Percentiles rank a stretch among this genome's conserved stretches.
phyloP scores from a whole-genome alignment of 1,284 basidiomycete species.

The Heterobasidion occidentale region DNA sequence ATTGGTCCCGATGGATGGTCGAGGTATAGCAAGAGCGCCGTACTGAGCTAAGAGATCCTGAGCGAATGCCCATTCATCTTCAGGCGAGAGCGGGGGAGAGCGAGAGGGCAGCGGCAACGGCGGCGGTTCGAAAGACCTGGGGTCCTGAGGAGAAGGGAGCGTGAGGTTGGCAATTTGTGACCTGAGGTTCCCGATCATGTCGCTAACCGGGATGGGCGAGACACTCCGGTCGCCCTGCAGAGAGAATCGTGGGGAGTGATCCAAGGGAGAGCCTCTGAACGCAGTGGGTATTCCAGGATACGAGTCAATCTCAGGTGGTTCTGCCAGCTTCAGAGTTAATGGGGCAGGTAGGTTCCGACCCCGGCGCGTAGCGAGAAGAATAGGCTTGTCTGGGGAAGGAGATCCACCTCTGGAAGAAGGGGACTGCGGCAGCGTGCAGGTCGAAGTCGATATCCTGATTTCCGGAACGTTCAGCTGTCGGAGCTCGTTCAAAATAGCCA shows the following conservation, averaged over 20 bases:
- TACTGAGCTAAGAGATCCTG: conserved; percentile 23
- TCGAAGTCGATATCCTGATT: conserved; percentile 47
- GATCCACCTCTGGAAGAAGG: conserved; percentile 25
- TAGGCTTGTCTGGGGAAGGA: conserved; percentile 14
- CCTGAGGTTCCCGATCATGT: conserved; percentile 42
- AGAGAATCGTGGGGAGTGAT: conserved; percentile 35
- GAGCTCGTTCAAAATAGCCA: background rate
- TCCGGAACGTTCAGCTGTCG: conserved; percentile 13
- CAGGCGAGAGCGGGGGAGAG: conserved; percentile 9
- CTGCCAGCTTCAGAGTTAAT: conserved; percentile 26
- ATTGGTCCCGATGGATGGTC: background rate
- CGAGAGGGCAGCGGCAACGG: conserved; percentile 8
- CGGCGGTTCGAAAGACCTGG: background rate
- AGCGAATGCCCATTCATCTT: conserved; percentile 44
- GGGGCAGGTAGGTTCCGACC: conserved; percentile 38
- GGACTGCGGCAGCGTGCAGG: conserved; percentile 35
- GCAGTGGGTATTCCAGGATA: conserved; percentile 59
- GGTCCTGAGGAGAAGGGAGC: conserved; percentile 6
- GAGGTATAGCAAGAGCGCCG: conserved; percentile 3
- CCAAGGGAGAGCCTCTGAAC: conserved; percentile 47
- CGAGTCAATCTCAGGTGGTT: conserved; percentile 18
- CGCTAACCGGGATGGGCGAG: conserved; percentile 35
- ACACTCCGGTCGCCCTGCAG: conserved; percentile 12
- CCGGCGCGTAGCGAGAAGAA: conserved; percentile 41
- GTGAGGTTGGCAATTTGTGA: conserved; percentile 18